Percentiles rank a stretch among this genome's conserved stretches.
Conservation (phyloP, 2,329 filamentous ascomycete genomes). For the Trichoderma koningiopsis region DNA sequence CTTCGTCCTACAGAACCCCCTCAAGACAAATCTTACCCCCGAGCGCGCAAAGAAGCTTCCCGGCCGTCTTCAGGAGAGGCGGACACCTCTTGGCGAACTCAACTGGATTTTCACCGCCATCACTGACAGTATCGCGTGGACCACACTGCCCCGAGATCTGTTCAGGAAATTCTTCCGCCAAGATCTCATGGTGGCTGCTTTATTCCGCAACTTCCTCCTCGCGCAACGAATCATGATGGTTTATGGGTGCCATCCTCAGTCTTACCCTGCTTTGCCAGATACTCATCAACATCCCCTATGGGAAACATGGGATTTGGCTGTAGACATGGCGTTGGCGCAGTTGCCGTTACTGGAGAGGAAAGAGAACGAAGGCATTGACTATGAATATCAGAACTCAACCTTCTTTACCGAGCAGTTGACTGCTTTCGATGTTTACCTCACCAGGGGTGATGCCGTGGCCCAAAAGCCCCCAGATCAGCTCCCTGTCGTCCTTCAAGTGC, state of each 20-base stretch:
- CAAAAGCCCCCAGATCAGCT: slow-evolving; percentile 91
- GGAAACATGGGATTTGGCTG: slow-evolving; percentile 96
- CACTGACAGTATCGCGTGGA: slow-evolving; percentile 98
- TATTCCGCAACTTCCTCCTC: slow-evolving; percentile 94
- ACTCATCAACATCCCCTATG: slow-evolving; percentile 94
- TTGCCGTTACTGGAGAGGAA: slow-evolving; percentile 81
- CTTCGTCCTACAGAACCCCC: slow-evolving; percentile 90
- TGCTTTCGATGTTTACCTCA: slow-evolving; percentile 94
- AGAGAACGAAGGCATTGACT: slow-evolving; percentile 72
- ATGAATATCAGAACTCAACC: slow-evolving; percentile 90
- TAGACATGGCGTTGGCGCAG: slow-evolving; percentile 91
- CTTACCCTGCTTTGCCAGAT: slow-evolving; percentile 86
- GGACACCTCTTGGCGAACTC: slow-evolving; percentile 90
- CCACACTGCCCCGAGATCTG: slow-evolving; percentile 81
- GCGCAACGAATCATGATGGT: slow-evolving; percentile 95
- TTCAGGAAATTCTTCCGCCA: slow-evolving; percentile 98
- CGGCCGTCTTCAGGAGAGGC: slow-evolving; percentile 85
- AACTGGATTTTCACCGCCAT: slow-evolving; percentile 99
- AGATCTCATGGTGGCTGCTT: slow-evolving; percentile 96
- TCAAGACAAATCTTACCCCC: slow-evolving; percentile 68
- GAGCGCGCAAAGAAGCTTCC: slow-evolving; percentile 88
- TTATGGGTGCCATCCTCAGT: slow-evolving; percentile 93
- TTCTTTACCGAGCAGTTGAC: slow-evolving; percentile 98
- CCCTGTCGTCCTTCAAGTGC: slow-evolving; percentile 91
- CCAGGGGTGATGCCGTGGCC: slow-evolving; percentile 75